Conservation (phyloP, 768 basidiomycete genomes). For the Calocybe gangraenosa region DNA sequence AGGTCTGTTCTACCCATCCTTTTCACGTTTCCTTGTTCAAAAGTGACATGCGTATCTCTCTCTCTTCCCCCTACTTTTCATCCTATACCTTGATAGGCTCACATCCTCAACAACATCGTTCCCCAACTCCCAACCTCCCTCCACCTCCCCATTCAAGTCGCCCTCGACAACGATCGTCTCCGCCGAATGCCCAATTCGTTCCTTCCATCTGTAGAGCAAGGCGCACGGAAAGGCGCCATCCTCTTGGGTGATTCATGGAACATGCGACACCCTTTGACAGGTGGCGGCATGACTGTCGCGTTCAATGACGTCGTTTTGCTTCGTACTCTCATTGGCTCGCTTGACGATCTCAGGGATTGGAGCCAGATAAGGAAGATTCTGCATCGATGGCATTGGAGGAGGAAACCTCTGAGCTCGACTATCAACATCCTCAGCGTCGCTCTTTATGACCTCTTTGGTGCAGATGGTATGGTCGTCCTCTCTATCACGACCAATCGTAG, state of each 20-base stretch:
- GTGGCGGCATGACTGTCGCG: slow-evolving; percentile 98
- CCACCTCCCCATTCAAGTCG: slow-evolving; percentile 57
- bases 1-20: slow-evolving; percentile 44
- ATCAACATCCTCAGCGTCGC: slow-evolving; percentile 93
- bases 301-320: slow-evolving; percentile 82
- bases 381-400: slow-evolving; percentile 77
- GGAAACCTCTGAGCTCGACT: slow-evolving; percentile 80
- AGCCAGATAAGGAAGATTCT: slow-evolving; percentile 45
- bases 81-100: slow-evolving; percentile 45
- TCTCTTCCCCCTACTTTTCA: neutral
- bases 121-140: slow-evolving; percentile 79
- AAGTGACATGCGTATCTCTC: neutral
- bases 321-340: slow-evolving; percentile 49
- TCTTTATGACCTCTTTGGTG: slow-evolving; percentile 91
- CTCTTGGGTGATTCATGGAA: slow-evolving; percentile 97
- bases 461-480: slow-evolving; percentile 63
- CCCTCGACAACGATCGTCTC: slow-evolving; percentile 76
- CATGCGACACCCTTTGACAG: slow-evolving; percentile 98
- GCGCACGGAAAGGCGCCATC: slow-evolving; percentile 66
- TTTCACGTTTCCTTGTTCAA: too few relatives aligned
- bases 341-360: slow-evolving; percentile 48
- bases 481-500: neutral
- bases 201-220: slow-evolving; percentile 76
- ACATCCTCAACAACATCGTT: slow-evolving; percentile 69
- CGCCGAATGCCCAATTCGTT: slow-evolving; percentile 95